phyloP scores from a whole-genome alignment of 2,329 filamentous ascomycete species.

The Pseudogymnoascus sp. region DNA sequence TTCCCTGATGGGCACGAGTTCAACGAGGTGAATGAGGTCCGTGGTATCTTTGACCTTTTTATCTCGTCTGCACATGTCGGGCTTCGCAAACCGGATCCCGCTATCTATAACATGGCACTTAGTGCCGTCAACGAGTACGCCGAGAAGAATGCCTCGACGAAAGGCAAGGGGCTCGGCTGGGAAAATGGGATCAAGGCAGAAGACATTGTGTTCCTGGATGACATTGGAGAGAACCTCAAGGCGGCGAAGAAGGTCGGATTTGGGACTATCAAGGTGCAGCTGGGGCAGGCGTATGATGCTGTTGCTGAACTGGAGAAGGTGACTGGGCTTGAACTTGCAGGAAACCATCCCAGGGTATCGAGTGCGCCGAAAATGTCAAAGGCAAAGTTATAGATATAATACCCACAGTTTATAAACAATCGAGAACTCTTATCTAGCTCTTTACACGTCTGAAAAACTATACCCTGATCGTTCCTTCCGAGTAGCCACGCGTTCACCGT shows the following conservation, averaged over 20 bases:
- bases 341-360: conserved; percentile 12
- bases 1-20: conserved; percentile 71
- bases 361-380: conserved; percentile 7
- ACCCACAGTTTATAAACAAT: neutral
- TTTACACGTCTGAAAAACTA: neutral
- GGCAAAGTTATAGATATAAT: conserved; percentile 6
- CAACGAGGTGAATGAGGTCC: conserved; percentile 50
- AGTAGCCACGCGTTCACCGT: neutral
- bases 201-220: conserved; percentile 79
- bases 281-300: conserved; percentile 72
- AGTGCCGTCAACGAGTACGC: conserved; percentile 57
- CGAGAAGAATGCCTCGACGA: conserved; percentile 39
- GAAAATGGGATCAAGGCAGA: conserved; percentile 46
- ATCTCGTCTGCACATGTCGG: conserved; percentile 81
- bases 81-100: conserved; percentile 76
- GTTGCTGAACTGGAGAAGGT: conserved; percentile 72
- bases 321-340: conserved; percentile 56
- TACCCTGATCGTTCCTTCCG: neutral
- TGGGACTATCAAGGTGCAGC: conserved; percentile 72
- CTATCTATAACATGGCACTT: conserved; percentile 71
- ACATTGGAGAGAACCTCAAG: conserved; percentile 87
- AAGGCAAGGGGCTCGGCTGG: conserved; percentile 39
- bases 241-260: conserved; percentile 68
- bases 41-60: conserved; percentile 74
- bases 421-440: neutral